Evolutionary conservation across 169 alveolate genomes (phyloP), one percentile per base, ranked within the genome.

Genomic region (Miamiensis avidus): DNA sequence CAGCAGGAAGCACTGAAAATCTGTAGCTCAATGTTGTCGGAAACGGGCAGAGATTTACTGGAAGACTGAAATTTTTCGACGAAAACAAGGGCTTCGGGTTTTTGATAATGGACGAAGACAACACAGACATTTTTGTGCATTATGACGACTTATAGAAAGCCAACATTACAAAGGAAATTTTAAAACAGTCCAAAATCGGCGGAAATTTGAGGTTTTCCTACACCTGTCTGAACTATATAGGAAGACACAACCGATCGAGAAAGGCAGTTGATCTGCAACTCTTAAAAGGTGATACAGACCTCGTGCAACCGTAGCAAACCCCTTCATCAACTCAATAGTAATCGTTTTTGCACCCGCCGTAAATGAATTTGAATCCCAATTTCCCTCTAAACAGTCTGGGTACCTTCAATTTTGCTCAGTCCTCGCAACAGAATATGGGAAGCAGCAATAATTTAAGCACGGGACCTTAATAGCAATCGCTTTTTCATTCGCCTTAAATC

Each of bases 61-160:
- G 95, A 34, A 84, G 83, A 29, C 89, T 92, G 11, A 92, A 92
- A 73, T 92, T 92, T 74, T 92, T 92, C 88, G 91, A 88, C 75
- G 93, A 89, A 64, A 69, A 81, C 26, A 86, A 92, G 72, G 83
- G 82, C 34, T 92, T 86, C 82, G 95, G 95, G 34, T 92, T 92
- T 34, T 75, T 92, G 0, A 84, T 92, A 1, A 89, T 92, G 85
- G 95, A 92, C 82, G 75, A 82, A 0, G 95, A 90, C 76, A 85
- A 88, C 29, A 81, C 78, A n/a, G 94, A 92, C 76, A 84, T 92
- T 25, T 92, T 92, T 83, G 92, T 92, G 25, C 95, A 92, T 79
- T 92, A 78, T 64, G 95, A 92, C 75, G 95, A 92, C 34, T 73
- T 92, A 29, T 74, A 83, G 31, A 87, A 89, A 30, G 87, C 93